Conservation (phyloP, 192 early-diverging fungal genomes). For the Jimgerdemannia lactiflua region DNA sequence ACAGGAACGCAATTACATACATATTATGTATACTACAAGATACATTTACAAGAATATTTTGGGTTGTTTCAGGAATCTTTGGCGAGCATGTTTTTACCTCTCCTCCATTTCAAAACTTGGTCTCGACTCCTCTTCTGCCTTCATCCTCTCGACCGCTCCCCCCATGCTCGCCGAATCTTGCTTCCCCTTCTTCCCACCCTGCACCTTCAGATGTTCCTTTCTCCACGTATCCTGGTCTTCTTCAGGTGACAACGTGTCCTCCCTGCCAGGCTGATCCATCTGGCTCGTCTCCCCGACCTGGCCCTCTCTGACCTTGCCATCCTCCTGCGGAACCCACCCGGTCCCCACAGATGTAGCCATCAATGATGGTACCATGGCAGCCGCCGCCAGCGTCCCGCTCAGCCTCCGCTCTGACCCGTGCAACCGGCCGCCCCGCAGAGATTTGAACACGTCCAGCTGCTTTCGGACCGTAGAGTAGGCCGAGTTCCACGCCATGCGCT, state of each 20-base stretch:
- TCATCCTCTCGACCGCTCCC: not conserved
- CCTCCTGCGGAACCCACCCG: conserved; percentile 34
- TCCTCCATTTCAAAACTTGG: not conserved
- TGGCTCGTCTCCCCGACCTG: not conserved
- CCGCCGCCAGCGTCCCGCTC: conserved; percentile 17
- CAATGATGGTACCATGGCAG: conserved; percentile 30
- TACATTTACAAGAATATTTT: no score
- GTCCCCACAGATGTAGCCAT: conserved; percentile 38
- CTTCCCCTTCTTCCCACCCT: not conserved
- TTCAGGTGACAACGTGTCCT: not conserved
- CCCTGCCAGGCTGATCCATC: not conserved
- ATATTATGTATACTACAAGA: no score
- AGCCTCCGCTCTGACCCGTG: conserved; percentile 11
- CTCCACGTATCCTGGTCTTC: not conserved
- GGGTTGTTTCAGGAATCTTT: no score
- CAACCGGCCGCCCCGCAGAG: conserved; percentile 39
- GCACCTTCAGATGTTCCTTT: no score
- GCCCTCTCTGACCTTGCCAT: not conserved
- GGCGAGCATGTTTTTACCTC: not conserved
- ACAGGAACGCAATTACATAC: no score
- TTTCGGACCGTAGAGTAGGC: conserved; percentile 32
- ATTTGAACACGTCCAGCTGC: conserved; percentile 25
- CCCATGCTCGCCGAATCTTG: not conserved
- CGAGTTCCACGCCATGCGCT: conserved; percentile 44
- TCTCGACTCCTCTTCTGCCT: not conserved